These are phyloP conservation scores for Annulohypoxylon truncatum DNA, from an alignment of 2,329 filamentous ascomycete genomes.

Conservation along the genomic window DNA sequence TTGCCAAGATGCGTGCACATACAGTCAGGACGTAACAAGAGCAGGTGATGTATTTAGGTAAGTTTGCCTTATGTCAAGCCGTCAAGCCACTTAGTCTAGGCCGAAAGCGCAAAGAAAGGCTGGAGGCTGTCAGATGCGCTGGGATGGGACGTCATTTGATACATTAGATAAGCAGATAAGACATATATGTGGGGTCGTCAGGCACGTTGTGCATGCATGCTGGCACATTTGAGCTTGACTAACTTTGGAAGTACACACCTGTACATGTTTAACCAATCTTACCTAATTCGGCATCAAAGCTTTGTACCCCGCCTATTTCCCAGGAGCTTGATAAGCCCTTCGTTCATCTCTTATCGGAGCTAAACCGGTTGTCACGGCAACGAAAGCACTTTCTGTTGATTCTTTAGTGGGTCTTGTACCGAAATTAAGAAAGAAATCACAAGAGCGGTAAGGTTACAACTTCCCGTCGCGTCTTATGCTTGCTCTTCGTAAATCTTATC, in stretches of 20 bases:
- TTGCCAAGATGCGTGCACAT: constrained; percentile 3
- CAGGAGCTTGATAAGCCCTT: not conserved
- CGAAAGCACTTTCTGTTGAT: constrained; percentile 39
- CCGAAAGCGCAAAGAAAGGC: constrained; percentile 2
- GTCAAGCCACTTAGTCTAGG: not conserved
- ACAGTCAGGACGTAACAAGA: not conserved
- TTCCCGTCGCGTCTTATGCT: constrained; percentile 26
- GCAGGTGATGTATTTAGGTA: constrained; percentile 1
- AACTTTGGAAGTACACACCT: not conserved
- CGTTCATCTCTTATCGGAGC: constrained; percentile 1
- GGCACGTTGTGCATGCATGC: not conserved
- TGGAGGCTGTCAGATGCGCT: constrained; percentile 29
- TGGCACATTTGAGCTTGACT: not conserved
- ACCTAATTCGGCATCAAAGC: constrained; percentile 5
- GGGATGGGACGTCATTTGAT: constrained; percentile 41
- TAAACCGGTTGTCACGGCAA: constrained; percentile 38
- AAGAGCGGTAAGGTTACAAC: constrained; percentile 10
- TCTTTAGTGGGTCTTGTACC: constrained; percentile 24
- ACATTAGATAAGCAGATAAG: constrained; percentile 12
- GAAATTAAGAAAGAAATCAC: constrained; percentile 7
- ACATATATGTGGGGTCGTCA: not conserved
- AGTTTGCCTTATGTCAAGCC: constrained; percentile 5
- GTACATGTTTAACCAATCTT: not conserved
- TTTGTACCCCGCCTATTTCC: constrained; percentile 16
- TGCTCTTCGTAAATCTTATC: not conserved